A percentile compares a stretch with the other conserved stretches of the same genome.
phyloP scores from a whole-genome alignment of 768 basidiomycete genomes.

The Lactarius deliciosus region DNA sequence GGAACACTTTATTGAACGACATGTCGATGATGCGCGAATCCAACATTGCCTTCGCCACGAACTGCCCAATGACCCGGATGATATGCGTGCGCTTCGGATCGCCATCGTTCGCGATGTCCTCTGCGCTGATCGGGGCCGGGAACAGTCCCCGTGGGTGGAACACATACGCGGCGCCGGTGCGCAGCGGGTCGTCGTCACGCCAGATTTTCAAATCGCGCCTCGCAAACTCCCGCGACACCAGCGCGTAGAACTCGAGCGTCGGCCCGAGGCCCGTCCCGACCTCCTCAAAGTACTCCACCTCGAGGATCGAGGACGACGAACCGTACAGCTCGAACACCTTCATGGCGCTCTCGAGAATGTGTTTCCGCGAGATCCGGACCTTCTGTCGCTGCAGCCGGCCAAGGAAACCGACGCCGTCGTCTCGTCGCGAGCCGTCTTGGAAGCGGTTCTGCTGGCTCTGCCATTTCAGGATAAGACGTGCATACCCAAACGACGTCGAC shows the following conservation, averaged over 20 bases:
- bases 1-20: constrained; percentile 92
- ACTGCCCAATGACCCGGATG: constrained; percentile 89
- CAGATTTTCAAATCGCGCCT: constrained; percentile 85
- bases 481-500: constrained; percentile 97
- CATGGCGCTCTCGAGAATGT: constrained; percentile 92
- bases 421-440: constrained; percentile 77
- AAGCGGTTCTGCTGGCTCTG: constrained; percentile 81
- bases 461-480: constrained; percentile 92
- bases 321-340: constrained; percentile 98
- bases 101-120: constrained; percentile 68
- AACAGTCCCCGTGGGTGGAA: constrained; percentile 83
- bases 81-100: constrained; percentile 83
- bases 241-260: constrained; percentile 97
- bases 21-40: constrained; percentile 98
- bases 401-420: constrained; percentile 90
- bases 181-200: constrained; percentile 75
- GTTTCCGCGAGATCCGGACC: constrained; percentile 92
- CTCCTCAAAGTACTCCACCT: constrained; percentile 99
- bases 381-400: constrained; percentile 94
- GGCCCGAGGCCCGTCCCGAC: constrained; percentile 97
- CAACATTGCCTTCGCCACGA: constrained; percentile 94
- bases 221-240: constrained; percentile 95
- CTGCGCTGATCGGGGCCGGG: constrained; percentile 75
- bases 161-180: constrained; percentile 65
- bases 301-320: constrained; percentile 87